Conservation (phyloP, 257 asterid genomes). For the Ilex aquifolium region DNA sequence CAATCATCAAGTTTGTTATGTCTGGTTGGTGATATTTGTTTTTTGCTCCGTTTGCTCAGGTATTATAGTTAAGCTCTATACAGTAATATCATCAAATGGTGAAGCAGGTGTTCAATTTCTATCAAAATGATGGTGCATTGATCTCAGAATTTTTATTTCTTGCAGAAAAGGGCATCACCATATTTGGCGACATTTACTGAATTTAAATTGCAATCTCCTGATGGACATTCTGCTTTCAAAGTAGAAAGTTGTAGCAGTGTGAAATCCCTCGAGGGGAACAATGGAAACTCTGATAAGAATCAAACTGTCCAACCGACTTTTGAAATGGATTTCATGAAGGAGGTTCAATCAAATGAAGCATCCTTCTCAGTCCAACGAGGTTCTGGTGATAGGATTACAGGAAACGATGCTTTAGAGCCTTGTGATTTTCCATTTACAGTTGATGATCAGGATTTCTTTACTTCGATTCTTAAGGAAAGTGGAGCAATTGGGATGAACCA, state of each 20-base stretch:
- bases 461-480: constrained; percentile 14
- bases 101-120: too few species aligned
- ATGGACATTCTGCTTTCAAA: constrained; percentile 8
- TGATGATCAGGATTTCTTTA: constrained; percentile 11
- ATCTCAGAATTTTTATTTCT: constrained; percentile 8
- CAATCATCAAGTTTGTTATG: too few species aligned
- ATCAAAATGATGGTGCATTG: too few species aligned
- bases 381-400: constrained; percentile 19
- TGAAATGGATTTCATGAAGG: constrained; percentile 3
- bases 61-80: too few species aligned
- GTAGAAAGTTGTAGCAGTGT: constrained; percentile 1
- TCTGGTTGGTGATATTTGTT: too few species aligned
- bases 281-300: constrained; percentile 1
- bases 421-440: constrained; percentile 11
- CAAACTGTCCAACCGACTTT: constrained; percentile 5
- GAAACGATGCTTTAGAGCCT: constrained; percentile 13
- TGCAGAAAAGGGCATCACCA: constrained; percentile 27
- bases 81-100: too few species aligned
- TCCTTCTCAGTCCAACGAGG: constrained; percentile 7
- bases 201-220: constrained; percentile 12
- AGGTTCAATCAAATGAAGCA: constrained; percentile 1
- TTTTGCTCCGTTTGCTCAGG: too few species aligned
- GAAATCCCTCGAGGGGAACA: constrained; percentile 1
- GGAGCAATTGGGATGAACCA: constrained; percentile 9
- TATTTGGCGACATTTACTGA: constrained; percentile 13